Percentiles rank a stretch among this genome's conserved stretches.
These are phyloP conservation scores for Dactylonectria macrodidyma DNA, from an alignment of 2,329 filamentous ascomycete species.

Conservation along the genomic window DNA sequence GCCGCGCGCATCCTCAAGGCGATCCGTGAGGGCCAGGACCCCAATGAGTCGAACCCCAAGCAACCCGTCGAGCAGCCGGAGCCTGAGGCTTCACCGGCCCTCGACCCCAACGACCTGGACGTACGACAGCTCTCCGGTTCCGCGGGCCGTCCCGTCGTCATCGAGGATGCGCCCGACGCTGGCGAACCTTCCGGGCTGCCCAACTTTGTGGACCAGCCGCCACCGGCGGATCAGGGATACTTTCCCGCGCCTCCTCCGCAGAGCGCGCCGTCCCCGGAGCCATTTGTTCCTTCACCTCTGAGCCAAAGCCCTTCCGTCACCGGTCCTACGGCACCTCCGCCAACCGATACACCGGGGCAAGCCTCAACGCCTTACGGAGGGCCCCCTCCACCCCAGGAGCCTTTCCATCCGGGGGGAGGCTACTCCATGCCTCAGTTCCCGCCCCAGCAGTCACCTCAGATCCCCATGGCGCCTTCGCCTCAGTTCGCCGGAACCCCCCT, in stretches of 20 bases:
- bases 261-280: conserved; percentile 38
- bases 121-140: conserved; percentile 64
- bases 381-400: conserved; percentile 21
- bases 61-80: conserved; percentile 62
- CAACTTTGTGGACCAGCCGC: conserved; percentile 45
- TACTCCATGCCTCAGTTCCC: conserved; percentile 43
- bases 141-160: conserved; percentile 58
- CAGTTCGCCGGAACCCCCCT: conserved; percentile 43
- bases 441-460: conserved; percentile 48
- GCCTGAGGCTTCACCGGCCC: conserved; percentile 54
- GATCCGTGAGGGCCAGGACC: conserved; percentile 90
- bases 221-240: conserved; percentile 50
- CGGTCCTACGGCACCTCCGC: conserved; percentile 40
- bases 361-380: conserved; percentile 14
- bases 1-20: conserved; percentile 92
- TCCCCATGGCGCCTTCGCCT: conserved; percentile 44
- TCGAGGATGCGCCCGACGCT: conserved; percentile 69
- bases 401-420: conserved; percentile 27
- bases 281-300: conserved; percentile 54
- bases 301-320: conserved; percentile 49
- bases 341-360: conserved; percentile 25
- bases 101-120: conserved; percentile 77
- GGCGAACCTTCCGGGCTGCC: conserved; percentile 51
- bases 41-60: conserved; percentile 90
- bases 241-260: conserved; percentile 47